phyloP scores from a whole-genome alignment of 2,329 filamentous ascomycete genomes.

The Metarhizium guizhouense region DNA sequence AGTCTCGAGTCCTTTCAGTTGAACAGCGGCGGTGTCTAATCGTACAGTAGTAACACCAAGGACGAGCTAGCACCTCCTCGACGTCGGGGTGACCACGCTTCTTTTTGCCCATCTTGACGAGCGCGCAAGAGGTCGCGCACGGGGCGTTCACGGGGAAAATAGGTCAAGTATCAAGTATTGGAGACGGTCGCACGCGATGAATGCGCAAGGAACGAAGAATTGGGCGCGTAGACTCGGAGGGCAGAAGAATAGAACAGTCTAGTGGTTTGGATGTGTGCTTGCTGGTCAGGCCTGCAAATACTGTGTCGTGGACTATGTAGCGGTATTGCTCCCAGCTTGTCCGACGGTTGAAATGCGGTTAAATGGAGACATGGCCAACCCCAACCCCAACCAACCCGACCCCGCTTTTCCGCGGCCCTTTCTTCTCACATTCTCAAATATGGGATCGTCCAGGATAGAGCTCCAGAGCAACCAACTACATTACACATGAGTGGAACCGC shows the following conservation, averaged over 20 bases:
- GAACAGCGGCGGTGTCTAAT: background rate
- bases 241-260: background rate
- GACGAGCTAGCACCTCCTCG: slow-evolving; percentile 77
- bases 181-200: no score
- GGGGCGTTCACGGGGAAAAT: background rate
- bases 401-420: no score
- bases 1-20: background rate
- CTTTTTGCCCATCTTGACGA: slow-evolving; percentile 67
- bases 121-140: background rate
- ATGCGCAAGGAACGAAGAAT: background rate
- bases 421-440: no score
- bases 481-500: no score
- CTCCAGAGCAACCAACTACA: no score
- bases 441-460: no score
- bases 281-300: slow-evolving; percentile 1
- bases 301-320: slow-evolving; percentile 1
- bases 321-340: no score
- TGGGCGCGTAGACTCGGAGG: background rate
- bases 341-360: slow-evolving; percentile 17
- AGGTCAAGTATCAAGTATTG: background rate
- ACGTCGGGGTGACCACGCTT: slow-evolving; percentile 79
- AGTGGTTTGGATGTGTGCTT: background rate
- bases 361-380: background rate
- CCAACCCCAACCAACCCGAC: no score
- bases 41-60: slow-evolving; percentile 96